These are phyloP conservation scores for Fusarium sacchari DNA, from an alignment of 2,329 filamentous ascomycete genomes.

Conservation along the genomic window DNA sequence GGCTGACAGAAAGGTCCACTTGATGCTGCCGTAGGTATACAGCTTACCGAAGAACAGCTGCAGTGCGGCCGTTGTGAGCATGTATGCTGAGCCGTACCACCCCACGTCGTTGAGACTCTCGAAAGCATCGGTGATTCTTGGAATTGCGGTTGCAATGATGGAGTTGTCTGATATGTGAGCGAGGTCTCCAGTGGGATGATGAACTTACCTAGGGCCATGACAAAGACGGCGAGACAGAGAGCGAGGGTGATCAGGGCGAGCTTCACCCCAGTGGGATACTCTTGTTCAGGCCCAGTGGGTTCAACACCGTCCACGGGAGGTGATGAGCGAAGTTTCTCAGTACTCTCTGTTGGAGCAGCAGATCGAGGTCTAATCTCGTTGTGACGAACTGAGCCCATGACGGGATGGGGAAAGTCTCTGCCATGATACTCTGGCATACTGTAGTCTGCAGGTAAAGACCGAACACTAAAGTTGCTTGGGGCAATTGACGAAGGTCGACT, in stretches of 20 bases:
- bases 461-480: conserved; percentile 36
- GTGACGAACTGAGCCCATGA: conserved; percentile 39
- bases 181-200: neutral
- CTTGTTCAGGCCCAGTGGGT: conserved; percentile 5
- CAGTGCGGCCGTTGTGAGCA: conserved; percentile 54
- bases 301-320: neutral
- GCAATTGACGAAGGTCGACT: conserved; percentile 38
- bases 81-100: conserved; percentile 60
- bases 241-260: conserved; percentile 51
- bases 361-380: conserved; percentile 34
- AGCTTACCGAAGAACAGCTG: conserved; percentile 55
- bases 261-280: conserved; percentile 41
- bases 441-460: conserved; percentile 32
- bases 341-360: conserved; percentile 37
- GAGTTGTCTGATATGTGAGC: conserved; percentile 47
- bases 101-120: conserved; percentile 58
- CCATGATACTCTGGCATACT: conserved; percentile 18
- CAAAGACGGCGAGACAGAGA: conserved; percentile 52
- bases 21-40: conserved; percentile 58
- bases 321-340: conserved; percentile 42
- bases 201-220: conserved; percentile 53
- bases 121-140: conserved; percentile 56
- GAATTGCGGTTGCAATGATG: conserved; percentile 57
- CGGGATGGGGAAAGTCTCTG: conserved; percentile 32
- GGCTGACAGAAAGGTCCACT: conserved; percentile 52